phyloP scores from a whole-genome alignment of 352 stramenopile species.

The Globisporangium echinulatum region DNA sequence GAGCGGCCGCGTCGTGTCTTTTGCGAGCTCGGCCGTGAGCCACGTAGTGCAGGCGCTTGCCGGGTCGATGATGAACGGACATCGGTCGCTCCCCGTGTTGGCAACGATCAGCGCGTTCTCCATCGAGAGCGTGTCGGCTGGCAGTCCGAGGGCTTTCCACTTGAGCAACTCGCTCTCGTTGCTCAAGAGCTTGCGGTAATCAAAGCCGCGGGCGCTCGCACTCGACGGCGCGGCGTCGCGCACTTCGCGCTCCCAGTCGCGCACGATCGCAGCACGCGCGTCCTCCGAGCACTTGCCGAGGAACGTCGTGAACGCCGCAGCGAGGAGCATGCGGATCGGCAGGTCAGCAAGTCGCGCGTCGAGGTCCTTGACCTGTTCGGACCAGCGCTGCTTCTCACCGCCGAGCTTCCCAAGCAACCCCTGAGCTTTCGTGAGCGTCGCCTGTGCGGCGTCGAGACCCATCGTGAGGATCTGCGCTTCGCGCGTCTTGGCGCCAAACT shows the following conservation, averaged over 20 bases:
- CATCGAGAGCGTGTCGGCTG: slow-evolving; percentile 89
- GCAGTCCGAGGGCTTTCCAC: slow-evolving; percentile 91
- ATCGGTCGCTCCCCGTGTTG: slow-evolving; percentile 61
- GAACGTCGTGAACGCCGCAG: slow-evolving; percentile 91
- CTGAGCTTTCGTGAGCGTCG: slow-evolving; percentile 89
- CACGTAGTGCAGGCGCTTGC: slow-evolving; percentile 84
- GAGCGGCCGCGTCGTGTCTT: slow-evolving; percentile 77
- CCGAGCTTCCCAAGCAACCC: slow-evolving; percentile 86
- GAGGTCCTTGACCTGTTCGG: slow-evolving; percentile 85
- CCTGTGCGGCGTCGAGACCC: slow-evolving; percentile 85
- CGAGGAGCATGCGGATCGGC: slow-evolving; percentile 88
- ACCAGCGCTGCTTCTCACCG: slow-evolving; percentile 90
- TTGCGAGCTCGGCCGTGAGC: slow-evolving; percentile 86
- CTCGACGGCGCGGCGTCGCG: slow-evolving; percentile 20
- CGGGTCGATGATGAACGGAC: slow-evolving; percentile 94
- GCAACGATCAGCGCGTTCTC: slow-evolving; percentile 92
- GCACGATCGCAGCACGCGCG: slow-evolving; percentile 63
- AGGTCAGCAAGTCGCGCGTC: slow-evolving; percentile 70
- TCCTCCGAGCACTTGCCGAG: slow-evolving; percentile 90
- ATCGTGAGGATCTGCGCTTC: slow-evolving; percentile 89
- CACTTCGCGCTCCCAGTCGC: slow-evolving; percentile 75
- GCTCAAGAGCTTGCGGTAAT: slow-evolving; percentile 86
- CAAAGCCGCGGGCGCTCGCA: slow-evolving; percentile 36
- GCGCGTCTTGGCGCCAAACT: slow-evolving; percentile 90
- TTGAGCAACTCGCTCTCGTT: slow-evolving; percentile 90